phyloP scores from a whole-genome alignment of 1,284 basidiomycete species.

The Fereydounia khargensis region DNA sequence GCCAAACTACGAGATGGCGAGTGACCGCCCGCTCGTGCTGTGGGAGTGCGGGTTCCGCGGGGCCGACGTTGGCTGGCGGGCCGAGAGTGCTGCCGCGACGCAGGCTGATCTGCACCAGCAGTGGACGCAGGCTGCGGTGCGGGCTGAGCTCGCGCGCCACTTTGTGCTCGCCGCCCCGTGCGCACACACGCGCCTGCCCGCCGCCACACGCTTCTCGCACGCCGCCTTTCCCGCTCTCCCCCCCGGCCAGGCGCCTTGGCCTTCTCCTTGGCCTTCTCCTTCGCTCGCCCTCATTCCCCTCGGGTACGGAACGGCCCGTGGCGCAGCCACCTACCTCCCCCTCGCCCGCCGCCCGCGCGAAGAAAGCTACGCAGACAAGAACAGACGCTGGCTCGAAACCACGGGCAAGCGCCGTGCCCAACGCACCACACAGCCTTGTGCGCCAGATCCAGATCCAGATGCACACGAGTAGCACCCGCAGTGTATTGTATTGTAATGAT shows the following conservation, averaged over 20 bases:
- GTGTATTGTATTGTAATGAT: no score
- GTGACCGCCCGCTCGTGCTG: conserved; percentile 82
- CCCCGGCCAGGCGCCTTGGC: neutral
- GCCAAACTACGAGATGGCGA: conserved; percentile 90
- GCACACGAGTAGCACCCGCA: no score
- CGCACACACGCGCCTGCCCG: no score
- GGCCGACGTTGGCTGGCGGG: conserved; percentile 72
- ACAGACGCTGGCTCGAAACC: conserved; percentile 18
- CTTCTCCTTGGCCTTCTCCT: neutral
- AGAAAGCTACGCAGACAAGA: conserved; percentile 18
- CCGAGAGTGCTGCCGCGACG: conserved; percentile 58
- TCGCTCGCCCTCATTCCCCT: conserved; percentile 18
- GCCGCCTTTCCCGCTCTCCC: conserved; percentile 11
- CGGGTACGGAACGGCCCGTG: conserved; percentile 16
- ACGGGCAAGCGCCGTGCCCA: conserved; percentile 1
- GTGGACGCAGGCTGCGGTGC: conserved; percentile 41
- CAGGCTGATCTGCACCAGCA: conserved; percentile 21
- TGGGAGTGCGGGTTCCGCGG: conserved; percentile 83
- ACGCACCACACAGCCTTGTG: no score
- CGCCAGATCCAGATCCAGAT: no score
- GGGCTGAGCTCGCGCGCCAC: conserved; percentile 39
- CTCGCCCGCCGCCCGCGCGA: conserved; percentile 11
- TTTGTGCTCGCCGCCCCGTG: conserved; percentile 40
- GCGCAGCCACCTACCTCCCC: conserved; percentile 10
- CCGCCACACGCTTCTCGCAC: no score